Evolutionary conservation across 305 asterid species (phyloP), one percentile per base, ranked within the genome.

Genomic region (Fraxinus latifolia): DNA sequence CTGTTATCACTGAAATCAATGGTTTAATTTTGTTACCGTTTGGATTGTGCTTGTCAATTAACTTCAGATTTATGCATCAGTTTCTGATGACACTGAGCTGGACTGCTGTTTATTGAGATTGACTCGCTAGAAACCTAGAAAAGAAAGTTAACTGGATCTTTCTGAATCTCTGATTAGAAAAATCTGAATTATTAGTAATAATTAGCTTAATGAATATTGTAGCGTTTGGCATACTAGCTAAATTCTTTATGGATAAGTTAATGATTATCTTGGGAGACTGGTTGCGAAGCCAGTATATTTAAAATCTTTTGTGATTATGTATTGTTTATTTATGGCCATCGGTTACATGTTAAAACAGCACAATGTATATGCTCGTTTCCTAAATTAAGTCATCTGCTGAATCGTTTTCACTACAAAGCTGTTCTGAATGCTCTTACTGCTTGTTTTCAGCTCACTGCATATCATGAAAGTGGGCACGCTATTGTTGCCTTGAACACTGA

Each of bases 381-480:
- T 53, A n/a, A 15, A 53, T 53, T n/a, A n/a, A 53, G 23, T n/a
- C 62, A 53, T 58, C 70, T 58, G 70, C 31, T 21, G 11, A 17
- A 58, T 58, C 14, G 3, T 19, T 58, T 58, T 58, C 27, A 5
- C 25, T 5, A 1, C 65, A 55, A 68, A 68, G 19, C 21, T 12
- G 8, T 29, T 12, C 19, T 27, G 74, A 68, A 68, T 14, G 36
- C 17, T 12, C 19, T 21, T 29, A 25, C 36, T 68, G 3, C 1
- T 65, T 29, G 39, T 75, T 88, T 88, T 74, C 94, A 95, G 98
- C 96, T 94, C 77, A 95, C 98, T 70, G 99, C 99, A 73, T 94
- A 94, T 90, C 99, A 95, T 71, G 98, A 94, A 91, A 93, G 98
- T 42, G 98, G 99, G 75, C 99, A 94, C 84, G 98, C 99, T 50